Conservation (phyloP, 352 stramenopile species). For the Globisporangium uncinulatum region DNA sequence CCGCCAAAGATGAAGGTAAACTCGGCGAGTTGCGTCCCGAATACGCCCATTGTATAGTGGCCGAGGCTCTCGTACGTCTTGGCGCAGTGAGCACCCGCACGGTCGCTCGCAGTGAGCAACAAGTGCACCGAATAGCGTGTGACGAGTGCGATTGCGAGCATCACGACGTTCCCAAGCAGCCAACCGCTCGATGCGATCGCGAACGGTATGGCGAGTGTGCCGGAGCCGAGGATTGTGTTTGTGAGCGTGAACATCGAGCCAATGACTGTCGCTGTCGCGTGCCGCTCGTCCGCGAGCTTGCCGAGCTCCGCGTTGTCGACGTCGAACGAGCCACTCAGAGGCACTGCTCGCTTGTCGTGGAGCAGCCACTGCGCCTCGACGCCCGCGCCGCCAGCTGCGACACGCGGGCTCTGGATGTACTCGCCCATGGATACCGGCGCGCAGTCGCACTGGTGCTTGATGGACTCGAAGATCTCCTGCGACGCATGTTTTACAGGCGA, state of each 20-base stretch:
- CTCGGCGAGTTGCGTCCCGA: constrained; percentile 55
- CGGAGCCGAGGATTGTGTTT: constrained; percentile 74
- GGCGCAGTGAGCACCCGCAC: constrained; percentile 47
- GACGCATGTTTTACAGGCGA: constrained; percentile 33
- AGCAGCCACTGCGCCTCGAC: constrained; percentile 27
- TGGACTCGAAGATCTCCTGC: constrained; percentile 43
- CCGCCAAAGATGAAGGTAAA: constrained; percentile 85
- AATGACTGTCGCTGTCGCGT: constrained; percentile 43
- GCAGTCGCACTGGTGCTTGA: constrained; percentile 63
- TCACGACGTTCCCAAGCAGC: constrained; percentile 58
- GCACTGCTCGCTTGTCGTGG: constrained; percentile 18
- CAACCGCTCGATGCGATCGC: constrained; percentile 68
- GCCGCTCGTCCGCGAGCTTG: constrained; percentile 16
- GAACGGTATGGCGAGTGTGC: constrained; percentile 66
- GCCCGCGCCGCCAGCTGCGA: constrained; percentile 1
- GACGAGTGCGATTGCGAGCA: constrained; percentile 64
- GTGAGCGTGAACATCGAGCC: constrained; percentile 70
- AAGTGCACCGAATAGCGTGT: constrained; percentile 75
- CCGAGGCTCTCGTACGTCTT: constrained; percentile 75
- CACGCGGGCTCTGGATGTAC: constrained; percentile 59
- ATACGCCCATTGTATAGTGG: constrained; percentile 62
- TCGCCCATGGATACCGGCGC: constrained; percentile 73
- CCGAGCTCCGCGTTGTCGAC: constrained; percentile 13
- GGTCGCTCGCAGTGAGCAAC: constrained; percentile 56
- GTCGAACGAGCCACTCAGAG: constrained; percentile 1